Conservation (phyloP, 2,329 filamentous ascomycete species). For the Fusarium coicis region DNA sequence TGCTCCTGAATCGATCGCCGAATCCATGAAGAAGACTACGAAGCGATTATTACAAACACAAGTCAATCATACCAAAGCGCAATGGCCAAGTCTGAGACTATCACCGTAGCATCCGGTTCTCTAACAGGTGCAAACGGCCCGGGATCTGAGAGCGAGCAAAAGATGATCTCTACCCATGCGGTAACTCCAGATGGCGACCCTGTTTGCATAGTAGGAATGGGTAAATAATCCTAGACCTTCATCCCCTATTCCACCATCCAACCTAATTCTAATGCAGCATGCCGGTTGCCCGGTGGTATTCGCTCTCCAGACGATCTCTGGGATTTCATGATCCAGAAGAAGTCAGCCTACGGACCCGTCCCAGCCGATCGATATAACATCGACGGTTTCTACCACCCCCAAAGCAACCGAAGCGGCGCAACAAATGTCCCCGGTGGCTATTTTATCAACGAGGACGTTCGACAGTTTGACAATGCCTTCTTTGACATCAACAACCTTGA, state of each 20-base stretch:
- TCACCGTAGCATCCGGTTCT: background rate
- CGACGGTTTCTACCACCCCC: background rate
- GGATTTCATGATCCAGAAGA: background rate
- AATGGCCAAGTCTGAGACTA: background rate
- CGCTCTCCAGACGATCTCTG: background rate
- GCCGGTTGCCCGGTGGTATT: background rate
- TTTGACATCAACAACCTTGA: background rate
- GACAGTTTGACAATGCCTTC: background rate
- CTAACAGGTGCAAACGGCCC: accelerated
- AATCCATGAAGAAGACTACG: accelerated
- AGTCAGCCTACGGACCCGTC: background rate
- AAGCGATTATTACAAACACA: background rate
- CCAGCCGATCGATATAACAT: background rate
- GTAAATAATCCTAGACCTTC: accelerated
- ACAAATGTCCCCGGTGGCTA: background rate
- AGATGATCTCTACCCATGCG: accelerated
- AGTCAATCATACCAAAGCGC: background rate
- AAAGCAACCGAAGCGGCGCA: background rate
- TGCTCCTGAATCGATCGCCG: background rate
- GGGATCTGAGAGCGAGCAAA: background rate
- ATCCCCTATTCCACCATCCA: accelerated
- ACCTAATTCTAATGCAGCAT: background rate
- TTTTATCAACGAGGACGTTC: background rate
- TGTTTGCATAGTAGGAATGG: background rate
- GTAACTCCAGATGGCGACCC: background rate